Conservation (phyloP, 345 rosid genomes). For the Rhizophora mangle region DNA sequence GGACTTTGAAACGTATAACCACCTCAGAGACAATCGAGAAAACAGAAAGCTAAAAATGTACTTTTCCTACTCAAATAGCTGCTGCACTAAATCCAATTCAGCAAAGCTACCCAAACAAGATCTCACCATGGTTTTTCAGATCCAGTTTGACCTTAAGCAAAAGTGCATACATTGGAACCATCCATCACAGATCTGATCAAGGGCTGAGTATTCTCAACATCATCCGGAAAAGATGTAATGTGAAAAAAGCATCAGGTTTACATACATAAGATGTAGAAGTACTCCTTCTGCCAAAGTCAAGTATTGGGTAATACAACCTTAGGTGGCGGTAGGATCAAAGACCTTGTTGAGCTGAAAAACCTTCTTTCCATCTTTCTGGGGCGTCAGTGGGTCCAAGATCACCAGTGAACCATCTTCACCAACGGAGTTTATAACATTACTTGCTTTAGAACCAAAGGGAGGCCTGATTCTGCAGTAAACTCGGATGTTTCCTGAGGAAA, state of each 20-base stretch:
- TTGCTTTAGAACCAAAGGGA: constrained; percentile 36
- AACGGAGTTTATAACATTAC: constrained; percentile 49
- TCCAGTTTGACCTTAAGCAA: constrained; percentile 97
- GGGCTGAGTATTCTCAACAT: constrained; percentile 68
- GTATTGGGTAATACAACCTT: constrained; percentile 44
- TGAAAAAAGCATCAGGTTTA: constrained; percentile 19
- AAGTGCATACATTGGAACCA: constrained; percentile 92
- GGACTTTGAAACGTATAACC: not conserved
- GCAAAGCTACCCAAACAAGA: constrained; percentile 17
- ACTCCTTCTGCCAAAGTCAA: not conserved
- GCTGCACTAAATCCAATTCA: not conserved
- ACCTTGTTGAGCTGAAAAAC: constrained; percentile 71
- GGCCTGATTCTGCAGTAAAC: constrained; percentile 93
- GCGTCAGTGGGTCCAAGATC: constrained; percentile 66
- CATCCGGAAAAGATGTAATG: constrained; percentile 39
- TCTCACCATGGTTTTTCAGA: constrained; percentile 95
- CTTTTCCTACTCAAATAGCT: not conserved
- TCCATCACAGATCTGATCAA: constrained; percentile 93
- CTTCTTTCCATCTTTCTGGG: constrained; percentile 74
- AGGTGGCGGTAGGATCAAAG: constrained; percentile 66
- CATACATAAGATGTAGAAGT: not conserved
- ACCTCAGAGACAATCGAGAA: not conserved
- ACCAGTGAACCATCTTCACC: constrained; percentile 81
- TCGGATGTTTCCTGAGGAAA: constrained; percentile 71
- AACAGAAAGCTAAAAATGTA: not conserved